Percentiles rank a stretch among this genome's conserved stretches.
Evolutionary conservation across 2,329 filamentous ascomycete genomes (phyloP).

Genomic region (Phoma sp.): DNA sequence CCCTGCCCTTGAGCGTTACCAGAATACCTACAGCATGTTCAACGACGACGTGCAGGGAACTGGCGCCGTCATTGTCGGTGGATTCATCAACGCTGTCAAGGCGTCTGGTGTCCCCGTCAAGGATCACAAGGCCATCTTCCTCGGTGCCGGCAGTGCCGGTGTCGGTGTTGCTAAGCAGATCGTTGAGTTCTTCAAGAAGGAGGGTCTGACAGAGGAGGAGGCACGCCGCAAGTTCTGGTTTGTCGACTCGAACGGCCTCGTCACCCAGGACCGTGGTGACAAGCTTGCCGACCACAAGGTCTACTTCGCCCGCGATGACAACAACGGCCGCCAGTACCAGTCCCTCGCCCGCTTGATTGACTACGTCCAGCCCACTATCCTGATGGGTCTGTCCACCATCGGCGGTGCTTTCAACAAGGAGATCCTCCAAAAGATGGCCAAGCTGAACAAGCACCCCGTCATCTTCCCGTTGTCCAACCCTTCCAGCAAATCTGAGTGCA

Average conservation of each 20-base stretch:
- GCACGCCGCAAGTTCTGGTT: constrained; percentile 95
- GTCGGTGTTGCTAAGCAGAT: constrained; percentile 98
- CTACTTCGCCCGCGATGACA: constrained; percentile 70
- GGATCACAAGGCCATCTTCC: constrained; percentile 94
- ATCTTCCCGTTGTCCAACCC: constrained; percentile 95
- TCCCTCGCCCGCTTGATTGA: constrained; percentile 90
- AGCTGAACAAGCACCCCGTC: constrained; percentile 72
- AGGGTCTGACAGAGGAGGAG: constrained; percentile 85
- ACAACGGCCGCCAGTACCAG: constrained; percentile 70
- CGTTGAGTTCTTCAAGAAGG: constrained; percentile 93
- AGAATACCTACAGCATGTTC: constrained; percentile 90
- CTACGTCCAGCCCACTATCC: constrained; percentile 91
- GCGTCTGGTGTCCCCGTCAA: constrained; percentile 82
- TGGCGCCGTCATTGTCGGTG: constrained; percentile 89
- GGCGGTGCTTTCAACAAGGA: constrained; percentile 92
- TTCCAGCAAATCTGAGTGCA: constrained; percentile 95
- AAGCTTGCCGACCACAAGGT: constrained; percentile 87
- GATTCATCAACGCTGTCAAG: constrained; percentile 78
- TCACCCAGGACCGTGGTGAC: constrained; percentile 91
- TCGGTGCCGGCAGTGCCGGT: constrained; percentile 93
- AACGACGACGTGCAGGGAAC: constrained; percentile 99
- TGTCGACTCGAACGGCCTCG: constrained; percentile 94
- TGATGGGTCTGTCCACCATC: constrained; percentile 93
- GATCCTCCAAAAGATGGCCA: constrained; percentile 69
- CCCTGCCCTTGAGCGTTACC: constrained; percentile 88